Conservation (phyloP, 1,284 basidiomycete species). For the Xerocomus amazonicus region DNA sequence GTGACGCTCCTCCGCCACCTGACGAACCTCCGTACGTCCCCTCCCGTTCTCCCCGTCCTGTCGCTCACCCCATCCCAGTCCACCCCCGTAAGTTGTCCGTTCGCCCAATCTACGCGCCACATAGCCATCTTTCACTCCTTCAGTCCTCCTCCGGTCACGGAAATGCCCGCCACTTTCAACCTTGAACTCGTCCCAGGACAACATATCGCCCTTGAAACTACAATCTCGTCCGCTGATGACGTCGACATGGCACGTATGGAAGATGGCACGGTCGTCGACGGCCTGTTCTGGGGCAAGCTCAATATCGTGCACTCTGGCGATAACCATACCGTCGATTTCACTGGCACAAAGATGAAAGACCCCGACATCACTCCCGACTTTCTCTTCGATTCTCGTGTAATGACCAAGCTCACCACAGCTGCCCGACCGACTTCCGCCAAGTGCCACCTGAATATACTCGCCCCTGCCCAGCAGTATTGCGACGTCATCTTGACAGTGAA, state of each 20-base stretch:
- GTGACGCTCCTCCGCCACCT: conserved; percentile 74
- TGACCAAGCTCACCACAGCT: conserved; percentile 67
- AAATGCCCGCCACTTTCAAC: conserved; percentile 80
- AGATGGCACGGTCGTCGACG: conserved; percentile 77
- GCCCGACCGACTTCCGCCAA: conserved; percentile 68
- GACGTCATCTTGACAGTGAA: conserved; percentile 70
- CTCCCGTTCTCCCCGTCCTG: conserved; percentile 1
- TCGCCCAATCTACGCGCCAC: neutral
- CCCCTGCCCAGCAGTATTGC: conserved; percentile 69
- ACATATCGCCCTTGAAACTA: conserved; percentile 71
- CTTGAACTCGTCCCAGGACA: conserved; percentile 73
- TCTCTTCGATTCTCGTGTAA: conserved; percentile 68
- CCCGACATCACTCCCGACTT: conserved; percentile 63
- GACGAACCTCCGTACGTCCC: conserved; percentile 72
- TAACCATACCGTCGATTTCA: conserved; percentile 75
- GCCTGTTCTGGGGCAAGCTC: conserved; percentile 80
- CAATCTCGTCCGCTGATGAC: conserved; percentile 67
- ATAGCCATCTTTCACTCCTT: conserved; percentile 8
- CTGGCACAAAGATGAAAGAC: conserved; percentile 61
- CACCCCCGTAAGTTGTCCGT: conserved; percentile 64
- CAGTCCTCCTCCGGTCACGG: conserved; percentile 77
- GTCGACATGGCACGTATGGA: conserved; percentile 85
- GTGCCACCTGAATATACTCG: conserved; percentile 67
- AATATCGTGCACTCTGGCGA: conserved; percentile 74
- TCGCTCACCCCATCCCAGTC: conserved; percentile 35